Percentiles rank a stretch among this genome's conserved stretches.
Conservation (phyloP, 148 eudicot genomes). For the Simmondsia chinensis region DNA sequence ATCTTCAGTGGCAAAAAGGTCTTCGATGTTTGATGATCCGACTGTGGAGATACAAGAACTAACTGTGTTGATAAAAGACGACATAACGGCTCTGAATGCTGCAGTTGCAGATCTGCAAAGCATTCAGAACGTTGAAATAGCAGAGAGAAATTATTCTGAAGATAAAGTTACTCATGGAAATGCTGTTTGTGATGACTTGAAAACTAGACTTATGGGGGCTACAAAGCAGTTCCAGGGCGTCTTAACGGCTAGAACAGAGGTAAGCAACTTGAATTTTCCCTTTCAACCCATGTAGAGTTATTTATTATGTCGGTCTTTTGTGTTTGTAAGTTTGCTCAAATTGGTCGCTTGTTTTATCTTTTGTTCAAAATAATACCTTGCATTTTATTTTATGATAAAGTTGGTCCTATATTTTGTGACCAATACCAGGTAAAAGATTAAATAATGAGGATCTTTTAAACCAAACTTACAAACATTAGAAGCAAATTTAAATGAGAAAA, state of each 20-base stretch:
- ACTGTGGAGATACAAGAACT: conserved; percentile 64
- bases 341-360: not conserved
- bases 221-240: conserved; percentile 82
- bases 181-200: conserved; percentile 77
- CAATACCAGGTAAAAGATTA: too few relatives aligned
- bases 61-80: conserved; percentile 52
- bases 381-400: too few relatives aligned
- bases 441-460: too few relatives aligned
- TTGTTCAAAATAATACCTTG: too few relatives aligned
- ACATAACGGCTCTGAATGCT: conserved; percentile 57
- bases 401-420: too few relatives aligned
- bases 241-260: conserved; percentile 78
- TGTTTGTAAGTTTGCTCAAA: not conserved
- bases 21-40: conserved; percentile 85
- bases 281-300: not conserved
- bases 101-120: conserved; percentile 75
- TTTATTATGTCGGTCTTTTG: not conserved
- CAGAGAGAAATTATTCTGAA: conserved; percentile 54
- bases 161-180: conserved; percentile 57
- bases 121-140: conserved; percentile 48
- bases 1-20: conserved; percentile 59
- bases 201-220: conserved; percentile 74
- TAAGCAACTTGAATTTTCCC: conserved; percentile 2
- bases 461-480: too few relatives aligned
- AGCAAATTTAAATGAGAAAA: too few relatives aligned